These are phyloP conservation scores for Beta vulgaris DNA, from an alignment of 148 eudicot genomes.

Conservation along the genomic window DNA sequence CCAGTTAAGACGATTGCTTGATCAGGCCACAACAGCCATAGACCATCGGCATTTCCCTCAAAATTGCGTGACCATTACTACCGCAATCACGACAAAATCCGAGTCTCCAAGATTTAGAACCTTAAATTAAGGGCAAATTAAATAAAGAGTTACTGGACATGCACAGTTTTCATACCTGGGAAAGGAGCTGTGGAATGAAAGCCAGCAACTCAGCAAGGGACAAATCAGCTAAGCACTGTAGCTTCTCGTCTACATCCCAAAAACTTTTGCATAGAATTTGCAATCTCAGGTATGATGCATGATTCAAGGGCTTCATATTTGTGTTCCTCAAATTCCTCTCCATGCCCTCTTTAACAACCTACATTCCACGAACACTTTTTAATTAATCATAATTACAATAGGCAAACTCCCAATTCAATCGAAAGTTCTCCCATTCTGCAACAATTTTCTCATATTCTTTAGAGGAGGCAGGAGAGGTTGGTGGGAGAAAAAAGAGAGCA, in stretches of 20 bases:
- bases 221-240: conserved; percentile 53
- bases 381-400: not conserved
- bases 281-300: conserved; percentile 81
- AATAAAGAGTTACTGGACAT: not conserved
- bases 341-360: conserved; percentile 91
- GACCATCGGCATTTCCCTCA: no score
- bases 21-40: no score
- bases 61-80: no score
- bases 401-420: not conserved
- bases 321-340: conserved; percentile 82
- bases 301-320: conserved; percentile 90
- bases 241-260: conserved; percentile 91
- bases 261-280: conserved; percentile 79
- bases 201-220: conserved; percentile 63
- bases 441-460: not conserved
- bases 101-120: no score
- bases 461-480: not conserved
- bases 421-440: not conserved
- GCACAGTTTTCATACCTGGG: conserved; percentile 54
- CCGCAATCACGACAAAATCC: no score
- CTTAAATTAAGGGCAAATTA: no score
- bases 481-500: not conserved
- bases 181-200: conserved; percentile 75
- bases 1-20: no score
- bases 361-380: conserved; percentile 17